Percentiles rank a stretch among this genome's conserved stretches.
Conservation (phyloP, 2,329 filamentous ascomycete species). For the Rhinocladiella mackenziei region DNA sequence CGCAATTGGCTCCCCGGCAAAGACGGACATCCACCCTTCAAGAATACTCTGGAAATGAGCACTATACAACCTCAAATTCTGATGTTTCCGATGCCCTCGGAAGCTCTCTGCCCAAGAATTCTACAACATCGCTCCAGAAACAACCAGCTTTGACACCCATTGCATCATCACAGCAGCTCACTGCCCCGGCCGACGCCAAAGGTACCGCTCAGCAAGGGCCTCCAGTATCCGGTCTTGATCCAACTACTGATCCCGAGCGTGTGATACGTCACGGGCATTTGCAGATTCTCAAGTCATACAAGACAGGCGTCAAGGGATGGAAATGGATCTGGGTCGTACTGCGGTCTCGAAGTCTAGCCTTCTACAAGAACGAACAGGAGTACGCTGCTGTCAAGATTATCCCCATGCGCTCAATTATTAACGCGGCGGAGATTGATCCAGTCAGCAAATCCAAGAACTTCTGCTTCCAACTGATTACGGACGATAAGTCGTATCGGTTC, state of each 20-base stretch:
- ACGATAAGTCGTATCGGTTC: constrained; percentile 79
- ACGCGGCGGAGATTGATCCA: constrained; percentile 88
- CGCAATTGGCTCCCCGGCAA: constrained; percentile 13
- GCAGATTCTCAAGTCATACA: constrained; percentile 73
- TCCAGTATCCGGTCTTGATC: constrained; percentile 56
- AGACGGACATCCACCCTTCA: constrained; percentile 38
- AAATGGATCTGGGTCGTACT: constrained; percentile 92
- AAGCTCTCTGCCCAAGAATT: constrained; percentile 28
- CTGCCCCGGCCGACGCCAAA: constrained; percentile 1
- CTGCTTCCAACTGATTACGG: constrained; percentile 89
- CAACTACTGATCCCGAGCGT: constrained; percentile 67
- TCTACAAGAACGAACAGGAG: constrained; percentile 91
- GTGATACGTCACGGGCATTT: constrained; percentile 94
- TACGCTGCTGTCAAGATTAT: constrained; percentile 83
- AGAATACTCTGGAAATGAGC: constrained; percentile 60
- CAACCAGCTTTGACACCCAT: constrained; percentile 33
- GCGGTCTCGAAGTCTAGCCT: constrained; percentile 73
- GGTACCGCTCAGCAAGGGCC: constrained; percentile 39
- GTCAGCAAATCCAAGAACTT: constrained; percentile 77
- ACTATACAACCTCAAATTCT: constrained; percentile 69
- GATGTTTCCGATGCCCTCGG: constrained; percentile 69
- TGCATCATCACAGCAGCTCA: constrained; percentile 27
- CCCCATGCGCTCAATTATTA: constrained; percentile 72
- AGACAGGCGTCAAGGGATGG: constrained; percentile 80
- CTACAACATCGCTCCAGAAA: constrained; percentile 24